A percentile compares a stretch with the other conserved stretches of the same genome.
phyloP scores from a whole-genome alignment of 164 flowering plant genomes.

The Nelumbo lutea region DNA sequence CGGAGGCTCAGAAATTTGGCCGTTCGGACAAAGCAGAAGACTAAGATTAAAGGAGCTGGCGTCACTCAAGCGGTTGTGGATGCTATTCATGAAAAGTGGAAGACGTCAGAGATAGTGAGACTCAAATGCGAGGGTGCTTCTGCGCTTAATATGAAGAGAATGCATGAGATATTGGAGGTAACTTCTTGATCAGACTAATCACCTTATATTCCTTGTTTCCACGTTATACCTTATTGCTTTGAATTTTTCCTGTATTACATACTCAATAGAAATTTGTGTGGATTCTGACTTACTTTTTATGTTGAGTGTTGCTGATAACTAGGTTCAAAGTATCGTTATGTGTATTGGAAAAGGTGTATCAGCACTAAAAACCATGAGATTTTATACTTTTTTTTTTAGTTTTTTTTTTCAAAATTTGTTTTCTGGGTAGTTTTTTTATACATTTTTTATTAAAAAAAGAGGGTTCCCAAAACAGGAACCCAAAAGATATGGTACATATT shows the following conservation, averaged over 20 bases:
- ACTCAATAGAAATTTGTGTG: background rate
- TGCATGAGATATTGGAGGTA: constrained; percentile 95
- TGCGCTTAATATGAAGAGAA: constrained; percentile 86
- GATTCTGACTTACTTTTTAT: background rate
- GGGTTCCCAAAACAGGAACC: too few relatives aligned
- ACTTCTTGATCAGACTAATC: constrained; percentile 14
- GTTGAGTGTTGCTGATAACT: too few relatives aligned
- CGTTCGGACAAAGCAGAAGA: constrained; percentile 50
- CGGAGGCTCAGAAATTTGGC: constrained; percentile 71
- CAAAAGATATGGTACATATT: too few relatives aligned
- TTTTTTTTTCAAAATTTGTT: too few relatives aligned
- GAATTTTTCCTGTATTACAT: background rate
- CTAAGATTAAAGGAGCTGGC: constrained; percentile 59
- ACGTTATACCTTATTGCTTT: background rate
- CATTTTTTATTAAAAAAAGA: too few relatives aligned
- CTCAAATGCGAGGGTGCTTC: constrained; percentile 73
- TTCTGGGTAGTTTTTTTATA: too few relatives aligned
- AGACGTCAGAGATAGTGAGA: constrained; percentile 61
- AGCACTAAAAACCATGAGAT: too few relatives aligned
- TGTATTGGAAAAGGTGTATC: too few relatives aligned
- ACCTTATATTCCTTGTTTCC: background rate
- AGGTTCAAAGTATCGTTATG: too few relatives aligned
- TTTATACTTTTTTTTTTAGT: too few relatives aligned
- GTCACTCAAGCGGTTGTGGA: constrained; percentile 75
- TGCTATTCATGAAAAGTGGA: constrained; percentile 80